Evolutionary conservation across 1,139 yeast genomes (phyloP), one percentile per base, ranked within the genome.

Genomic region (Pichia cactophila): DNA sequence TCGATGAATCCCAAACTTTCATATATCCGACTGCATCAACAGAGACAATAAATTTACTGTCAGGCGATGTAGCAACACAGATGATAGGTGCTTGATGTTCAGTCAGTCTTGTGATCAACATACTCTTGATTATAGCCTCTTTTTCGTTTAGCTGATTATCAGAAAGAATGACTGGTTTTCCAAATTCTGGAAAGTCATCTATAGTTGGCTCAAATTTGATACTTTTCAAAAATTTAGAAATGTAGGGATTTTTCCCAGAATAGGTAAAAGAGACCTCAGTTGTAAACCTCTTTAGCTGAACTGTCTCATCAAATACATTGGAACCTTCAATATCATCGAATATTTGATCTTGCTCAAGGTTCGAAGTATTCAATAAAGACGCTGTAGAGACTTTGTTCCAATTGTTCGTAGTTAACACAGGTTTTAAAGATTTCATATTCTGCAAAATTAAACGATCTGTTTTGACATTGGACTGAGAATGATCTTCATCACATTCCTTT

Each of bases 11-110:
- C 97, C 97, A 92, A 0, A 92, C 66, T 55, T 80, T 83, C 43
- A 92, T 60, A 2, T 69, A 59, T 0, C 97, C 97, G 45, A 76
- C 74, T 43, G 81, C 83, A 5, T 94, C 86, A 3, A 90, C 96
- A 1, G 94, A 83, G 2, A 88, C 70, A 56, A 92, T 83, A 58
- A 78, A 85, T 40, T 77, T 77, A 23, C 80, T 75, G 42, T 83
- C 80, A 0, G 88, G 84, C 14, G 81, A 70, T 0, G 78, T 76
- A 4, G 74, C 76, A 10, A 89, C 65, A 42, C 83, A 69, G 28
- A 74, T 81, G 12, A 89, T 69, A 1, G 78, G 63, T 1, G 71
- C 57, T 14, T 69, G 67, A 56, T 81, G 86, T 47, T 82, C 87
- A 31, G 71, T 67, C 41, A 81, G 63, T 50, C 78, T 81, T 0